Conservation (phyloP, 495 filamentous ascomycete species). For the Aspergillus egyptiacus region DNA sequence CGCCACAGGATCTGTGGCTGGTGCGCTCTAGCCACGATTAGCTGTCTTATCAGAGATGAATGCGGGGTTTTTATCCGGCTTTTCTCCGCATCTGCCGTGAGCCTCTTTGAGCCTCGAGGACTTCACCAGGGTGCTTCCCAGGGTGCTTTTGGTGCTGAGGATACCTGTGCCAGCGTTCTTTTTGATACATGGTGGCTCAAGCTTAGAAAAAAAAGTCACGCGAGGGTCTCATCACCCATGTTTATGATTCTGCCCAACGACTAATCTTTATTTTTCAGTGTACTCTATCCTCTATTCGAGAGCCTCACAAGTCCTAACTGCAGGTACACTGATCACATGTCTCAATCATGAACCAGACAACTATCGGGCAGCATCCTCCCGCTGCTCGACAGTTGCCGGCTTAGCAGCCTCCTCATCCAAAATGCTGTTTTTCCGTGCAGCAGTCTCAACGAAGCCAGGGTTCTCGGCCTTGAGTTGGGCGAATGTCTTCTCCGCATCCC, state of each 20-base stretch:
- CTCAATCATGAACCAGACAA: background rate
- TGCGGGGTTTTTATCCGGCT: constrained; percentile 1
- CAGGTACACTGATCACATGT: background rate
- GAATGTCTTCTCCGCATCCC: constrained; percentile 60
- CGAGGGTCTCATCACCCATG: no score
- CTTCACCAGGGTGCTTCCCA: no score
- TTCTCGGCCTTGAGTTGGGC: constrained; percentile 49
- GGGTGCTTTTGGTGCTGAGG: no score
- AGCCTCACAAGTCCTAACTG: background rate
- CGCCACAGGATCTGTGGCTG: constrained; percentile 2
- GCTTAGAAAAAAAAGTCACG: no score
- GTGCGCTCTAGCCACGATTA: background rate
- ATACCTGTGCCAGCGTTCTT: no score
- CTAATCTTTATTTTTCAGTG: no score
- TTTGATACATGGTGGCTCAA: background rate
- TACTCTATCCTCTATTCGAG: background rate
- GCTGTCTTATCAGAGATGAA: background rate
- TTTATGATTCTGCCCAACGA: no score
- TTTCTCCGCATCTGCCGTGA: constrained; percentile 1
- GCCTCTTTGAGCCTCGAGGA: no score
- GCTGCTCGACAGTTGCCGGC: constrained; percentile 1
- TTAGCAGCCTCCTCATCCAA: constrained; percentile 22
- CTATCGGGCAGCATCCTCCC: background rate
- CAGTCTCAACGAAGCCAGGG: constrained; percentile 40
- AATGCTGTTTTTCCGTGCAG: constrained; percentile 41